These are phyloP conservation scores for Hypoxylon rickii DNA, from an alignment of 495 filamentous ascomycete genomes.

Conservation along the genomic window DNA sequence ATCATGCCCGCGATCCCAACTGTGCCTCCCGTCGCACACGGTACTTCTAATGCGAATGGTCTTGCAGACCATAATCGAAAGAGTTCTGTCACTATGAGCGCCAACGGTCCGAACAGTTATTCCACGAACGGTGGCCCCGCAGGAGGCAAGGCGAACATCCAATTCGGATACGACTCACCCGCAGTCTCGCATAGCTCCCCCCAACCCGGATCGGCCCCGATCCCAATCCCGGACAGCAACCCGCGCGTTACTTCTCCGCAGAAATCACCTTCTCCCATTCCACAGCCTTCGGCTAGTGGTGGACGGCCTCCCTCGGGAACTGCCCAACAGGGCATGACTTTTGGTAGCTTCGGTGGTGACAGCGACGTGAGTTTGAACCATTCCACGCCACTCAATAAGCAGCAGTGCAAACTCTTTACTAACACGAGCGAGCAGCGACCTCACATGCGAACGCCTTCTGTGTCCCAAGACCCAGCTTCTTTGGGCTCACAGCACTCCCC, in stretches of 20 bases:
- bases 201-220: conserved; percentile 61
- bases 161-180: conserved; percentile 84
- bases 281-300: conserved; percentile 81
- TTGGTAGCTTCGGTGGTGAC: conserved; percentile 81
- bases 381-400: background rate
- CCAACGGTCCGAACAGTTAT: conserved; percentile 72
- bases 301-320: conserved; percentile 77
- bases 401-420: conserved; percentile 22
- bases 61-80: conserved; percentile 76
- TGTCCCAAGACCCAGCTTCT: conserved; percentile 60
- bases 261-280: conserved; percentile 86
- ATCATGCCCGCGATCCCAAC: conserved; percentile 70
- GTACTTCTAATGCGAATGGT: conserved; percentile 61
- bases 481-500: conserved; percentile 63
- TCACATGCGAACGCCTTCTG: conserved; percentile 56
- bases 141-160: conserved; percentile 62
- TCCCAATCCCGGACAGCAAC: conserved; percentile 67
- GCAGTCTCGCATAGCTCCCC: conserved; percentile 65
- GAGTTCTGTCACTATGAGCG: conserved; percentile 84
- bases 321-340: conserved; percentile 68
- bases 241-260: conserved; percentile 71
- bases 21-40: conserved; percentile 59
- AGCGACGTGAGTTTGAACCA: conserved; percentile 64
- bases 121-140: conserved; percentile 74
- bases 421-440: conserved; percentile 53